Base-by-base conservation (phyloP, 2,329 filamentous ascomycete genomes). In the Aaosphaeria arxii region DNA sequence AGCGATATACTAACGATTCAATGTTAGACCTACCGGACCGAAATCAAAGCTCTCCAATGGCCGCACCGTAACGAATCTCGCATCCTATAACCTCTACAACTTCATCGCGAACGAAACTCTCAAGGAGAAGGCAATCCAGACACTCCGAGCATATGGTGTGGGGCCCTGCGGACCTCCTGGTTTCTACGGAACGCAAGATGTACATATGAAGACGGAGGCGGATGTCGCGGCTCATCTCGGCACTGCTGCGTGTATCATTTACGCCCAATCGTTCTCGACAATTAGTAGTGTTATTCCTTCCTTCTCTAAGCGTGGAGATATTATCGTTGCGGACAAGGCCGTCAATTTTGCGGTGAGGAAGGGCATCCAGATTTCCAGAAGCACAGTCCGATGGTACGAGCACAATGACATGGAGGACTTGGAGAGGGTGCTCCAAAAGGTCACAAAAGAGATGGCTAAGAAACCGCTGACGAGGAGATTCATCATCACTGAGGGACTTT, bases 171-270 rank as follows among this genome's bases (percentile, higher is more conserved):
- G 94, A 17, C 94, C 94, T 13, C 94, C 94, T 5, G 91, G 95
- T 55, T 99, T 99, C 75, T 99, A 99, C 74, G 94, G 91, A 56
- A 99, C 91, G 31, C 92, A 97, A 70, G 94, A 99, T 72, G 91
- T 97, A 41, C 94, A 99, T 72, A 92, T 96, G 83, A 94, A 95
- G 77, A 91, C 90, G 11, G 94, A 99, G 74, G 84, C 89, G 48
- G 92, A 97, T 68, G 91, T 99, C 64, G 91, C 94, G 28, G 82
- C 88, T 7, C 95, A 92, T 67, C 74, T 99, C 29, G 94, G 94
- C 28, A 89, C 89, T 1, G 85, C 91, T 46, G 86, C 87, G 31
- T 95, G 90, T 66, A 97, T 99, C 58, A 85, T 99, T 50, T 99
- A 99, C 66, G 89, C 94, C 1, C 94, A 99, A 67, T 87, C 91